Evolutionary conservation across 2,329 filamentous ascomycete genomes (phyloP).

Genomic region (Aspergillus pseudoterreus): DNA sequence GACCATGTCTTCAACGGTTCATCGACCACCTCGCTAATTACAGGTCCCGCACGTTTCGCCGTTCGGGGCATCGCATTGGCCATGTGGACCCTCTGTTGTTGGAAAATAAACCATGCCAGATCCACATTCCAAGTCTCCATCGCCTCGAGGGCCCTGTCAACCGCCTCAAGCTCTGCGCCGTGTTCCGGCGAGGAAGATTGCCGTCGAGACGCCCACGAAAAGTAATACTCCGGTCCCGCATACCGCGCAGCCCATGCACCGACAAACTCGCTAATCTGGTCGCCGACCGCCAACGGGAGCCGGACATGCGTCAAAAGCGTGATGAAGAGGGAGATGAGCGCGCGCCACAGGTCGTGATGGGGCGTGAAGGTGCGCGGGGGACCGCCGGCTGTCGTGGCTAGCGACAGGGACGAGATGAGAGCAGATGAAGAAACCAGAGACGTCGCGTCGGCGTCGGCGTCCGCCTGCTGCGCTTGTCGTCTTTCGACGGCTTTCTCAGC

Average conservation of each 20-base stretch:
- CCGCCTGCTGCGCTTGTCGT: conserved; percentile 22
- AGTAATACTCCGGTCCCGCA: conserved; percentile 33
- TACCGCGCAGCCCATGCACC: conserved; percentile 34
- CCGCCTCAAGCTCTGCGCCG: conserved; percentile 15
- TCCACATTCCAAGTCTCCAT: conserved; percentile 43
- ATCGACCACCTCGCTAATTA: conserved; percentile 9
- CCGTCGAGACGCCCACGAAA: not conserved
- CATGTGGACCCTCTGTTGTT: conserved; percentile 13
- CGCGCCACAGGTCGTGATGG: conserved; percentile 38
- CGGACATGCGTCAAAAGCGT: conserved; percentile 38
- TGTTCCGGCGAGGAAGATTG: not conserved
- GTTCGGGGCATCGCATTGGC: conserved; percentile 30
- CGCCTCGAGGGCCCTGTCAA: conserved; percentile 31
- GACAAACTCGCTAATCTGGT: conserved; percentile 39
- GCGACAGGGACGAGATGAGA: conserved; percentile 15
- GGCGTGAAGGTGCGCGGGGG: conserved; percentile 31
- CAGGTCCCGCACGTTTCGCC: not conserved
- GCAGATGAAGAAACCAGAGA: conserved; percentile 8
- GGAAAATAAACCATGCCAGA: conserved; percentile 41
- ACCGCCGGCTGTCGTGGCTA: conserved; percentile 17
- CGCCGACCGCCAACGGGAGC: conserved; percentile 36
- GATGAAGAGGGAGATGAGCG: conserved; percentile 35
- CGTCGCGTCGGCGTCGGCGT: not conserved
- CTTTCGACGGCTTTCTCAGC: conserved; percentile 34
- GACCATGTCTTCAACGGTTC: conserved; percentile 8